Evolutionary conservation across 257 asterid species (phyloP).

Genomic region (Solanum infundibuliforme): DNA sequence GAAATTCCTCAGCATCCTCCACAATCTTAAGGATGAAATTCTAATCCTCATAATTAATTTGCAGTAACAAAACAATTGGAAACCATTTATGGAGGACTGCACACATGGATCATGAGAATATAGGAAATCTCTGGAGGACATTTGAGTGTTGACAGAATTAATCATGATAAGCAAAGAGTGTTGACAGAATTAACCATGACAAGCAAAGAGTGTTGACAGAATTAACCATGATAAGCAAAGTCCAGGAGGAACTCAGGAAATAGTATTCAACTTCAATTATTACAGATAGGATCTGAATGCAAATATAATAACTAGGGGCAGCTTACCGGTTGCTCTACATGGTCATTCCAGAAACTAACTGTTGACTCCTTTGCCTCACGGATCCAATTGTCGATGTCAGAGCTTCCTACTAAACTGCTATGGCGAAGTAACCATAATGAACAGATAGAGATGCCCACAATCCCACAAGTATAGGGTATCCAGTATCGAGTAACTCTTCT

Average conservation of each 20-base stretch:
- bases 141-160: not conserved
- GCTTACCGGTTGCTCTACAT: conserved; percentile 96
- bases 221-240: not conserved
- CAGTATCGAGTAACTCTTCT: conserved; percentile 65
- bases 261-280: not conserved
- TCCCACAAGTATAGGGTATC: conserved; percentile 84
- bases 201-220: not conserved
- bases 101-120: not conserved
- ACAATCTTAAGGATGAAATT: not conserved
- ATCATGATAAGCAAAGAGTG: not conserved
- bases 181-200: not conserved
- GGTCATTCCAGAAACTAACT: conserved; percentile 79
- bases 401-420: conserved; percentile 89
- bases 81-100: not conserved
- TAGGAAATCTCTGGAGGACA: not conserved
- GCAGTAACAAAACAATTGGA: not conserved
- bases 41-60: not conserved
- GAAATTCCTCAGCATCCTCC: not conserved
- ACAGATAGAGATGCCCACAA: conserved; percentile 59
- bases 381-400: conserved; percentile 95
- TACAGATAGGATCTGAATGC: not conserved
- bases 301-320: not conserved
- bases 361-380: conserved; percentile 81
- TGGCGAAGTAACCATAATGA: conserved; percentile 97
- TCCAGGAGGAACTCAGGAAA: not conserved